These are phyloP conservation scores for Pythium guiyangense DNA, from an alignment of 352 stramenopile species.

Conservation along the genomic window DNA sequence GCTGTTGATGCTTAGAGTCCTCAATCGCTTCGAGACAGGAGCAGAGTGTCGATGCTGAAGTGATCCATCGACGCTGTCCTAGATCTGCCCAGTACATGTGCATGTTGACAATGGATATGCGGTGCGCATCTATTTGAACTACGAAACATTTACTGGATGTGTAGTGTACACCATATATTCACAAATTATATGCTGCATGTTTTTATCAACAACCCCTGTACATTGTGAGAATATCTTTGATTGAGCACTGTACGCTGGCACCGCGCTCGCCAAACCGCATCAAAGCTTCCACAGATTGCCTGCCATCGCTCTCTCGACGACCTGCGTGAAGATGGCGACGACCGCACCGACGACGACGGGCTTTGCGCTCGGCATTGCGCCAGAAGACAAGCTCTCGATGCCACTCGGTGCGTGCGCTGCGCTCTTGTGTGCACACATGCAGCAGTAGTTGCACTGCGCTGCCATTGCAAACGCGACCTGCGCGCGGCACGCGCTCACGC, in stretches of 20 bases:
- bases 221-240: too few relatives aligned
- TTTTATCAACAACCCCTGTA: background rate
- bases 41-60: background rate
- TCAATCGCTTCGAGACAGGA: background rate
- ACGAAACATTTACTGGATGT: background rate
- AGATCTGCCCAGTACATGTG: too few relatives aligned
- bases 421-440: background rate
- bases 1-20: background rate
- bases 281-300: background rate
- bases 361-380: slow-evolving; percentile 46
- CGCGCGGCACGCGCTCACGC: background rate
- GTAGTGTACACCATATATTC: background rate
- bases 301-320: too few relatives aligned
- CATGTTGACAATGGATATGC: background rate
- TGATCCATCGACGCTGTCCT: too few relatives aligned
- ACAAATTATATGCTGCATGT: background rate
- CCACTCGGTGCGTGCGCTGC: slow-evolving; percentile 28
- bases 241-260: background rate
- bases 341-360: slow-evolving; percentile 1
- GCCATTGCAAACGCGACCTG: background rate
- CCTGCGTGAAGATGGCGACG: too few relatives aligned
- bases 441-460: background rate
- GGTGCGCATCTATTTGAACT: background rate
- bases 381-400: slow-evolving; percentile 52
- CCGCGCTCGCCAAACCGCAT: background rate